Conservation (phyloP, 2,329 filamentous ascomycete genomes). For the Pseudocercospora vitis region DNA sequence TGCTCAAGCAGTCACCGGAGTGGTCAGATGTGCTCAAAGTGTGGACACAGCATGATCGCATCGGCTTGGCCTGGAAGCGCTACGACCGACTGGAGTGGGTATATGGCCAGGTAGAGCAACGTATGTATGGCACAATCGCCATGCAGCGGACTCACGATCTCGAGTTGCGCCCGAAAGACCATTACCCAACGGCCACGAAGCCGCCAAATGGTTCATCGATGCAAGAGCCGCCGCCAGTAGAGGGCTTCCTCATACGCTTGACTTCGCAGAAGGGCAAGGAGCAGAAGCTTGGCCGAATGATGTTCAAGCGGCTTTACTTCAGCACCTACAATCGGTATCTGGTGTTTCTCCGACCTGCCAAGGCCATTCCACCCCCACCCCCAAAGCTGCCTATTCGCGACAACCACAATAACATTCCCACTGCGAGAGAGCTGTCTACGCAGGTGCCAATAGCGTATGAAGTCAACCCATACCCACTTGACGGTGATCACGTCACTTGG, state of each 20-base stretch:
- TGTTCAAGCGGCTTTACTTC: constrained; percentile 67
- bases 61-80: constrained; percentile 67
- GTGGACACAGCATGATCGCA: constrained; percentile 60
- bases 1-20: constrained; percentile 57
- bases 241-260: constrained; percentile 65
- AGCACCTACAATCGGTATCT: constrained; percentile 63
- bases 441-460: constrained; percentile 62
- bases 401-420: constrained; percentile 51
- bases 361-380: constrained; percentile 57
- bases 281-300: constrained; percentile 59
- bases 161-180: constrained; percentile 63
- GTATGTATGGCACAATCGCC: constrained; percentile 68
- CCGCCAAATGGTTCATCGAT: constrained; percentile 47
- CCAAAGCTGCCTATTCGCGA: constrained; percentile 51
- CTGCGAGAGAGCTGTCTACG: constrained; percentile 55
- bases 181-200: constrained; percentile 58
- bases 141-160: constrained; percentile 67
- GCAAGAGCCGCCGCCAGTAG: constrained; percentile 61
- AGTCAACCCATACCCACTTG: constrained; percentile 60
- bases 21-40: constrained; percentile 59
- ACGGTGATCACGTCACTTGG: constrained; percentile 58
- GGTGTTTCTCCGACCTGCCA: constrained; percentile 61
- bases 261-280: constrained; percentile 63
- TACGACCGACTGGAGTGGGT: constrained; percentile 70
- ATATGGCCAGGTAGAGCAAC: constrained; percentile 63